Base-by-base conservation (phyloP, 257 asterid genomes). In the Salvia splendens region DNA sequence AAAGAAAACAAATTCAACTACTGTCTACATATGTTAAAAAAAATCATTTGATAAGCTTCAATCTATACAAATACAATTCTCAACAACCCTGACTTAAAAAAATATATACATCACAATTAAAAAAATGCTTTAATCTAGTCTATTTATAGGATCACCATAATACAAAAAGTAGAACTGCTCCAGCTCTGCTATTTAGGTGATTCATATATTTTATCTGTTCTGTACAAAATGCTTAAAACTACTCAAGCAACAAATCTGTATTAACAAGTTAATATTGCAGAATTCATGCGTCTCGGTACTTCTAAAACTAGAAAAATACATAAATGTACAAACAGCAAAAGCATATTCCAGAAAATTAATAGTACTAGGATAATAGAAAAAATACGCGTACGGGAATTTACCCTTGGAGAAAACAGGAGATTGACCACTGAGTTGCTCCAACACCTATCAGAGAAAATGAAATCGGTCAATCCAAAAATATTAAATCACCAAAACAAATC, bases 361-460 rank as follows among this genome's bases (percentile, higher is more conserved):
- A n/a, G n/a, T 20, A 20, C 24, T 20, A 43, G 2, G 14, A 17
- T 5, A 30, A 12, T 12, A 4, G 7, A 6, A 11, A 55, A 52
- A 35, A 49, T 0, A 51, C 1, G 32, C n/a, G 9, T 0, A 3
- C 2, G 24, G 4, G 49, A 59, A 53, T 15, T 62, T 75, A 79
- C 80, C 83, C 75, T 79, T 79, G 4, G 83, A 79, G 83, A 79
- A 79, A 55, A 79, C 83, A 49, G 83, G 83, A 58, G 73, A 3
- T 55, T 79, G 83, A 30, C 80, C 80, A 71, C 83, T 79, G 61
- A 79, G 83, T 68, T 79, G 83, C 76, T 79, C 83, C 76, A 79
- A 49, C 72, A 79, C 83, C 82, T 78, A 41, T 0, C 24, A 20
- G 1, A 12, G 0, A 12, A 38, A 55, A 20, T 2, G 4, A 51